Evolutionary conservation across 163 green algal genomes (phyloP).

Genomic region (Scenedesmus sp.): DNA sequence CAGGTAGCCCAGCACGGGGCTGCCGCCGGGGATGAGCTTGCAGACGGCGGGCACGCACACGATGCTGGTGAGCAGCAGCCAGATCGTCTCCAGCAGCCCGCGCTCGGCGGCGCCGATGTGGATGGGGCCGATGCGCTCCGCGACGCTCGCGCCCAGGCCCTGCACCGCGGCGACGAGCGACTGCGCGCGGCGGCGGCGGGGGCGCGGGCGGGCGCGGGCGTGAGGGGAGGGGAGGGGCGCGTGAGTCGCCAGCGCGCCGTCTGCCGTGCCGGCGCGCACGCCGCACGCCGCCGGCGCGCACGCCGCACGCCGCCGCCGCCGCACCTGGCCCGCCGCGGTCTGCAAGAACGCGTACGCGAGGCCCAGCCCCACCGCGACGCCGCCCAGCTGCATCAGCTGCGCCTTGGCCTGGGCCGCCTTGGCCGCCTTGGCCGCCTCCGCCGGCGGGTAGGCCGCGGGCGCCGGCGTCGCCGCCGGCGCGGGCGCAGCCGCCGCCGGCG

Average conservation of each 20-base stretch:
- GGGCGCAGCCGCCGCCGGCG: not conserved
- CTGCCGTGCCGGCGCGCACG: no score
- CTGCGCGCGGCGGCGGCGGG: no score
- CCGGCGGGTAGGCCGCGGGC: conserved; percentile 6
- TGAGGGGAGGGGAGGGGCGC: no score
- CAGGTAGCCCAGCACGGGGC: conserved; percentile 97
- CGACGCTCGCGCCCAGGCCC: conserved; percentile 24
- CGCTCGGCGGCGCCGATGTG: conserved; percentile 79
- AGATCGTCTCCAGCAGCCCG: conserved; percentile 91
- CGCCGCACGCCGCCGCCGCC: not conserved
- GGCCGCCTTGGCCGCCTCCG: conserved; percentile 15
- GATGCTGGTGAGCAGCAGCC: conserved; percentile 88
- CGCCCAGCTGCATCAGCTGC: not conserved
- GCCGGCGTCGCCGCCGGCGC: conserved; percentile 1
- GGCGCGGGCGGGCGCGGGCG: no score
- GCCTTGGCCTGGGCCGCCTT: conserved; percentile 1
- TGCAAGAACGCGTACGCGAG: conserved; percentile 37
- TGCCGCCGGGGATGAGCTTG: conserved; percentile 88
- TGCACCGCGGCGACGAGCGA: conserved; percentile 25
- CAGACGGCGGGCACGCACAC: conserved; percentile 92
- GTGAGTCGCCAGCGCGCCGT: no score
- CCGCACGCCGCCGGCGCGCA: no score
- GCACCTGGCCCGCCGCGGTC: conserved; percentile 31
- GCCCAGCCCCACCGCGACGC: not conserved
- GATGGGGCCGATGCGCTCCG: conserved; percentile 51